These are phyloP conservation scores for Chytridium lagenaria DNA, from an alignment of 371 early-diverging fungal species.

Conservation along the genomic window DNA sequence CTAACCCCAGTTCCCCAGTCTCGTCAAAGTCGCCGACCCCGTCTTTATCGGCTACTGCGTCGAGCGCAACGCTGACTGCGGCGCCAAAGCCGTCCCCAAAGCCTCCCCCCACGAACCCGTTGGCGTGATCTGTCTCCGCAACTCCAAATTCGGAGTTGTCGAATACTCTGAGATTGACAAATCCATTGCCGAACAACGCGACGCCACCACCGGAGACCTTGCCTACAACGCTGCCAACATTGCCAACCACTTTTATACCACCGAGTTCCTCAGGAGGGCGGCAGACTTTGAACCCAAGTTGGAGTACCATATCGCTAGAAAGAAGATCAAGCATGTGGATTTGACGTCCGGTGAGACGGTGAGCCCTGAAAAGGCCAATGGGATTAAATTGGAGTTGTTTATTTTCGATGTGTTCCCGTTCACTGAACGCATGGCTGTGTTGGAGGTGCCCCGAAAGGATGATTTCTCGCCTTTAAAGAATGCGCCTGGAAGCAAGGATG, in stretches of 20 bases:
- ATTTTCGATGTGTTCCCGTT: conserved; percentile 97
- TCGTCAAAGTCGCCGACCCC: conserved; percentile 94
- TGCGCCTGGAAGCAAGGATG: conserved; percentile 82
- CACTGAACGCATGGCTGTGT: conserved; percentile 83
- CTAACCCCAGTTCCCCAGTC: conserved; percentile 26
- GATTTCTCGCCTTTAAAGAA: conserved; percentile 99
- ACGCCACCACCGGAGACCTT: conserved; percentile 61
- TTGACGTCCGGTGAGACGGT: conserved; percentile 75
- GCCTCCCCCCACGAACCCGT: conserved; percentile 84
- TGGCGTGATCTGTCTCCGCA: conserved; percentile 90
- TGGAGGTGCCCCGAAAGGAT: conserved; percentile 89
- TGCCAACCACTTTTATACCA: conserved; percentile 96
- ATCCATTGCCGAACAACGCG: conserved; percentile 67
- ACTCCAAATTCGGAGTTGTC: conserved; percentile 84
- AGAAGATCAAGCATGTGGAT: conserved; percentile 95
- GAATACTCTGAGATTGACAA: conserved; percentile 92
- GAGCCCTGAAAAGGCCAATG: conserved; percentile 82
- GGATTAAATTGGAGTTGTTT: conserved; percentile 97
- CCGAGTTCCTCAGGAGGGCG: conserved; percentile 85
- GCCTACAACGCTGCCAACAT: conserved; percentile 94
- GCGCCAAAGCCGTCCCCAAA: conserved; percentile 93
- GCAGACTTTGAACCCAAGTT: conserved; percentile 80
- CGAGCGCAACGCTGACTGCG: conserved; percentile 85
- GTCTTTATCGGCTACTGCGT: conserved; percentile 89
- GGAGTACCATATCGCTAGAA: conserved; percentile 94